Conservation (phyloP, 176 grass and related monocot species). For the Bonia amplexicaulis region DNA sequence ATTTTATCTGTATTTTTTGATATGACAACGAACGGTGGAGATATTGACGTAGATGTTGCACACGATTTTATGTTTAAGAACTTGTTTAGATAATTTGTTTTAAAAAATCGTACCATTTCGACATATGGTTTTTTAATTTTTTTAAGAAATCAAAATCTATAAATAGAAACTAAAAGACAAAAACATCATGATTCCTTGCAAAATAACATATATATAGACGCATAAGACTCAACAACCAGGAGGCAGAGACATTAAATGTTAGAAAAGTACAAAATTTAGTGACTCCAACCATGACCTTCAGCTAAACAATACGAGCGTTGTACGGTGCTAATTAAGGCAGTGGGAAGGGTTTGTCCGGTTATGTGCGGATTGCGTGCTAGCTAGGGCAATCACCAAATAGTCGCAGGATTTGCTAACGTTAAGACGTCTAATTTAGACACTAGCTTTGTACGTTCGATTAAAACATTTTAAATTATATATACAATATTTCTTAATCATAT, state of each 20-base stretch:
- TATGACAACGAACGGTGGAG: no score
- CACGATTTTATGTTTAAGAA: no score
- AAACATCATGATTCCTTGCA: neutral
- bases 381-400: neutral
- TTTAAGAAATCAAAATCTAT: no score
- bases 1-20: no score
- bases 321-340: neutral
- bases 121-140: no score
- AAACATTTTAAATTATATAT: no score
- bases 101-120: no score
- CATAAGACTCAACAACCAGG: neutral
- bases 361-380: neutral
- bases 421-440: accelerated
- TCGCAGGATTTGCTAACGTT: no score
- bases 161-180: no score
- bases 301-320: neutral
- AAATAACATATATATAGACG: neutral
- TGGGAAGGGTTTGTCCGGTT: slow-evolving; percentile 7
- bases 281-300: no score
- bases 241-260: neutral
- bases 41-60: accelerated
- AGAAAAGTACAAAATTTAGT: neutral
- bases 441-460: accelerated
- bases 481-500: no score
- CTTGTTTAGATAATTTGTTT: no score